Percentiles rank a stretch among this genome's conserved stretches.
Conservation (phyloP, 1,284 basidiomycete genomes). For the Calocybe gambosa region DNA sequence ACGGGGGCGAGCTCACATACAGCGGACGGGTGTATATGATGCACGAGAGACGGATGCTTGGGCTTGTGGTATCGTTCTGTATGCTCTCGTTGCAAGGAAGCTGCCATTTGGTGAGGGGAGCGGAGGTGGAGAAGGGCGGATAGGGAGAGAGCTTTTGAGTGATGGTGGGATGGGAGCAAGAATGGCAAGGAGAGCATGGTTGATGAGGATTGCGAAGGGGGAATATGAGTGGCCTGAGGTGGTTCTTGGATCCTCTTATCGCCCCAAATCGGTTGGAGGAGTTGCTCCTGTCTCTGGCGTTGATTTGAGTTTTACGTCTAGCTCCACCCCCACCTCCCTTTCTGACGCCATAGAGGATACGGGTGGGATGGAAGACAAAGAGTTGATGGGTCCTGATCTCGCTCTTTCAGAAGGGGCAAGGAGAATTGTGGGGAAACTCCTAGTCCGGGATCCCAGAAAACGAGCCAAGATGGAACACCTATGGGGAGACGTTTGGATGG, state of each 20-base stretch:
- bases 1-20: slow-evolving; percentile 1
- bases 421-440: slow-evolving; percentile 52
- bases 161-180: slow-evolving; percentile 20
- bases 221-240: slow-evolving; percentile 65
- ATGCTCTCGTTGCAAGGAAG: slow-evolving; percentile 61
- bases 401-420: slow-evolving; percentile 42
- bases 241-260: not conserved
- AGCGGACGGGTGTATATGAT: slow-evolving; percentile 56
- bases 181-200: slow-evolving; percentile 41
- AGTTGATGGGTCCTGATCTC: slow-evolving; percentile 32
- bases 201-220: slow-evolving; percentile 75
- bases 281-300: not conserved
- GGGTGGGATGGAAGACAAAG: slow-evolving; percentile 11
- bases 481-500: slow-evolving; percentile 68
- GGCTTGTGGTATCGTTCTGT: slow-evolving; percentile 84
- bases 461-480: slow-evolving; percentile 55
- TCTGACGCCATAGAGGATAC: not conserved
- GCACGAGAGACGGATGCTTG: slow-evolving; percentile 86
- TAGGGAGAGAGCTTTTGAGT: slow-evolving; percentile 17
- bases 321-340: not conserved
- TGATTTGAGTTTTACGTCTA: not conserved
- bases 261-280: slow-evolving; percentile 6
- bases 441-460: slow-evolving; percentile 65
- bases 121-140: slow-evolving; percentile 12
- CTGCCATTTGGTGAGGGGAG: slow-evolving; percentile 54